phyloP scores from a whole-genome alignment of 805 yeast genomes.

The Candida krabiensis region DNA sequence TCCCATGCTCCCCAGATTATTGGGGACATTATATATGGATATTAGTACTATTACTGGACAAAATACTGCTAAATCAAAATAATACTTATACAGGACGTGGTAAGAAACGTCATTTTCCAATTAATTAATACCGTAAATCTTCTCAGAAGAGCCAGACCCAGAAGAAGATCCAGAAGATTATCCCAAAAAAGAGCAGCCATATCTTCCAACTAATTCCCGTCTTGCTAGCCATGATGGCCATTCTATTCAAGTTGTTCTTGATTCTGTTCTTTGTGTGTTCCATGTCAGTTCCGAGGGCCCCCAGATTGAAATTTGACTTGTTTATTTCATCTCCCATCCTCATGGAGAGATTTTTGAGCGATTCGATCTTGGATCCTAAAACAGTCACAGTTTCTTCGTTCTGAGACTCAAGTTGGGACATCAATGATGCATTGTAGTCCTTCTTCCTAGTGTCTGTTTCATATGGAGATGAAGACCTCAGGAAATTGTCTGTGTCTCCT shows the following conservation, averaged over 20 bases:
- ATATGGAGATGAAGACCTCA: constrained; percentile 43
- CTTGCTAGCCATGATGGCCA: constrained; percentile 63
- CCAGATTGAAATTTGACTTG: constrained; percentile 28
- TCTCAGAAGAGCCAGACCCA: constrained; percentile 37
- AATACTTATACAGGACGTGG: no score
- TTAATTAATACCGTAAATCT: no score
- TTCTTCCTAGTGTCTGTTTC: constrained; percentile 27
- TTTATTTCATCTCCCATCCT: constrained; percentile 67
- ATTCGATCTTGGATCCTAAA: constrained; percentile 53
- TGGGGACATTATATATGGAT: no score
- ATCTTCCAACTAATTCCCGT: constrained; percentile 64
- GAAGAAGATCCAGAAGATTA: constrained; percentile 46
- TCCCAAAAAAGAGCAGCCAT: constrained; percentile 52
- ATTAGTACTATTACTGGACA: no score
- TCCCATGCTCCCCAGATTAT: no score
- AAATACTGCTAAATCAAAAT: no score
- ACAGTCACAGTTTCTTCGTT: constrained; percentile 57
- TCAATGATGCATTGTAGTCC: constrained; percentile 50
- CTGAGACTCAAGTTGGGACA: constrained; percentile 66
- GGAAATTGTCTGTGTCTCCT: constrained; percentile 9
- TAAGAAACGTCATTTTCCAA: no score
- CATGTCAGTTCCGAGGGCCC: constrained; percentile 31
- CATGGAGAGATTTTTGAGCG: constrained; percentile 54
- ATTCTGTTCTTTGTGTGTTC: constrained; percentile 39
- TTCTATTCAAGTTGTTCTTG: constrained; percentile 51